These are phyloP conservation scores for Capsella bursapastoris DNA, from an alignment of 345 rosid species.

Conservation along the genomic window DNA sequence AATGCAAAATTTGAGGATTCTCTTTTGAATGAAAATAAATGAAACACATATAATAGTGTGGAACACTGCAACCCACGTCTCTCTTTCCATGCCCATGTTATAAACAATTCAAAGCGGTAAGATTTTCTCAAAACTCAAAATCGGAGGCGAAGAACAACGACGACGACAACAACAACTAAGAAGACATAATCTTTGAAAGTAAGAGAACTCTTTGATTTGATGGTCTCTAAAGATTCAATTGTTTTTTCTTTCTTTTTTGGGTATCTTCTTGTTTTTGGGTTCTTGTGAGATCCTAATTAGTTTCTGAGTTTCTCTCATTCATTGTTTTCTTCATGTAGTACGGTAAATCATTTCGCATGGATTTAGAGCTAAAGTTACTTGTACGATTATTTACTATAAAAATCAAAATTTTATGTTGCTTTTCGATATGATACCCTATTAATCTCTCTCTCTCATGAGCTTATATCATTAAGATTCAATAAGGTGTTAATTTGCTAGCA, in stretches of 20 bases:
- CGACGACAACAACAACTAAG: not conserved
- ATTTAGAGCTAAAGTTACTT: not conserved
- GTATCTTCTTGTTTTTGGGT: too few relatives aligned
- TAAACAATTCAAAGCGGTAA: not conserved
- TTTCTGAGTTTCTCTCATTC: not conserved
- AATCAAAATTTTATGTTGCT: not conserved
- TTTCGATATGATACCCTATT: not conserved
- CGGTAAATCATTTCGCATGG: not conserved
- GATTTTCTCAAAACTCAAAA: not conserved
- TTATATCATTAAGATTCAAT: not conserved
- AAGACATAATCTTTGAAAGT: not conserved
- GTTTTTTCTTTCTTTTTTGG: too few relatives aligned
- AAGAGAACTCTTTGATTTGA: conserved; percentile 8
- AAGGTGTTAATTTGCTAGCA: not conserved
- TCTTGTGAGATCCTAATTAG: not conserved
- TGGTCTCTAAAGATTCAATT: not conserved
- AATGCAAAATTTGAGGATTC: not conserved
- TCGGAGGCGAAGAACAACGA: not conserved
- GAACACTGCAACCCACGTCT: too few relatives aligned
- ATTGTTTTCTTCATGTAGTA: not conserved
- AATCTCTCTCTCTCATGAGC: not conserved
- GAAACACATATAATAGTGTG: not conserved
- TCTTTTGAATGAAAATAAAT: not conserved
- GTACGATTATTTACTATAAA: not conserved
- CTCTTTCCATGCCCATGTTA: too few relatives aligned